These are phyloP conservation scores for Pythium grandisporangium DNA, from an alignment of 352 stramenopile species.

Conservation along the genomic window DNA sequence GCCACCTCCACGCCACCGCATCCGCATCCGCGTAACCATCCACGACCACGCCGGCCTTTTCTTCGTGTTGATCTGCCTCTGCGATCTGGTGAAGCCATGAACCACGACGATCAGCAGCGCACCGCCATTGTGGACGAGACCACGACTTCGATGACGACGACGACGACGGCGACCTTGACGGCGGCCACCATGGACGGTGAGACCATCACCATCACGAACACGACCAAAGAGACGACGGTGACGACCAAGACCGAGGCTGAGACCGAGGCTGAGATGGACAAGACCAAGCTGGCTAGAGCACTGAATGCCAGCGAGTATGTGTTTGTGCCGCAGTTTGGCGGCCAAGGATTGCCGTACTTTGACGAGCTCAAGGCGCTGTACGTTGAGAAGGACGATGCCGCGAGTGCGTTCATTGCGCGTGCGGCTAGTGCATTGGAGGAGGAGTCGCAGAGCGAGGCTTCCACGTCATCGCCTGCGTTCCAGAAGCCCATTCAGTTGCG, in stretches of 20 bases:
- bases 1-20: constrained; percentile 4
- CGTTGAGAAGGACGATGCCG: constrained; percentile 17
- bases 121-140: constrained; percentile 19
- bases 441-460: constrained; percentile 32
- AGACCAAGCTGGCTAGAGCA: too few relatives aligned
- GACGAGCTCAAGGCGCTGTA: constrained; percentile 46
- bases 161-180: constrained; percentile 4
- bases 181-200: too few relatives aligned
- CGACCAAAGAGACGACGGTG: constrained; percentile 13
- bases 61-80: constrained; percentile 6
- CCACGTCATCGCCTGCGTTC: constrained; percentile 34
- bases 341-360: constrained; percentile 63
- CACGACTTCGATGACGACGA: constrained; percentile 11
- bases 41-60: background rate
- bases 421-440: constrained; percentile 33
- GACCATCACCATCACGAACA: constrained; percentile 6
- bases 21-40: background rate
- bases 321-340: constrained; percentile 53
- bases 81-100: too few relatives aligned
- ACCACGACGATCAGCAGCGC: too few relatives aligned
- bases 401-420: constrained; percentile 31
- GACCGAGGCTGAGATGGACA: constrained; percentile 1
- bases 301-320: constrained; percentile 10
- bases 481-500: constrained; percentile 37
- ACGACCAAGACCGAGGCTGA: constrained; percentile 11